These are phyloP conservation scores for Sherardia arvensis DNA, from an alignment of 257 asterid genomes.

Conservation along the genomic window DNA sequence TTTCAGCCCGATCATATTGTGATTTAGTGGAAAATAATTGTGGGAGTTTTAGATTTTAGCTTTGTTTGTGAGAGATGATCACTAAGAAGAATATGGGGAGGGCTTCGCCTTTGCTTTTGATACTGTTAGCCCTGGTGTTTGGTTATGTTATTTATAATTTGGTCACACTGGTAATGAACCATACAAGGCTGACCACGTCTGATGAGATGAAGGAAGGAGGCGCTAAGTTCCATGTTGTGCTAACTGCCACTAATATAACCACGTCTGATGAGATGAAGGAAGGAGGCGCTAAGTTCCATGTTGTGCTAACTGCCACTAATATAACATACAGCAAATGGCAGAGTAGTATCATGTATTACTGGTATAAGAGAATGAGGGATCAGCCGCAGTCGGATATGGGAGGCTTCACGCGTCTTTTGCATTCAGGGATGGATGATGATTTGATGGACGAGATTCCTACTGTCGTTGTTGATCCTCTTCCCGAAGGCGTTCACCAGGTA, in stretches of 20 bases:
- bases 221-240: no score
- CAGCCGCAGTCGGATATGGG: slow-evolving; percentile 89
- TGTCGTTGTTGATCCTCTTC: slow-evolving; percentile 76
- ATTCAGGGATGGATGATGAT: slow-evolving; percentile 77
- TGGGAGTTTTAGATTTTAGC: not conserved
- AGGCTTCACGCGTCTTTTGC: slow-evolving; percentile 84
- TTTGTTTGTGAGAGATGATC: slow-evolving; percentile 29
- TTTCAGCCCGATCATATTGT: not conserved
- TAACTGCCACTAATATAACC: slow-evolving; percentile 31
- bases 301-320: slow-evolving; percentile 83
- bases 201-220: no score
- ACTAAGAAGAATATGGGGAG: slow-evolving; percentile 51
- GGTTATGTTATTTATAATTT: slow-evolving; percentile 74
- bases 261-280: slow-evolving; percentile 29
- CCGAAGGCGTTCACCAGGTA: slow-evolving; percentile 35
- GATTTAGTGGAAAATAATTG: not conserved
- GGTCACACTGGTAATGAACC: slow-evolving; percentile 57
- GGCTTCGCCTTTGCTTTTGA: slow-evolving; percentile 55
- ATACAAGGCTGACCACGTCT: slow-evolving; percentile 18
- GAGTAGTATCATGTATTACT: slow-evolving; percentile 86
- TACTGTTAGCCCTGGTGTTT: slow-evolving; percentile 63
- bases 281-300: slow-evolving; percentile 46
- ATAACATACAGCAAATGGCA: slow-evolving; percentile 94
- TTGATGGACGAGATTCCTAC: slow-evolving; percentile 96
- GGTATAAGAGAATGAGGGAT: slow-evolving; percentile 81